These are phyloP conservation scores for Globisporangium yorkense DNA, from an alignment of 352 stramenopile species.

Conservation along the genomic window DNA sequence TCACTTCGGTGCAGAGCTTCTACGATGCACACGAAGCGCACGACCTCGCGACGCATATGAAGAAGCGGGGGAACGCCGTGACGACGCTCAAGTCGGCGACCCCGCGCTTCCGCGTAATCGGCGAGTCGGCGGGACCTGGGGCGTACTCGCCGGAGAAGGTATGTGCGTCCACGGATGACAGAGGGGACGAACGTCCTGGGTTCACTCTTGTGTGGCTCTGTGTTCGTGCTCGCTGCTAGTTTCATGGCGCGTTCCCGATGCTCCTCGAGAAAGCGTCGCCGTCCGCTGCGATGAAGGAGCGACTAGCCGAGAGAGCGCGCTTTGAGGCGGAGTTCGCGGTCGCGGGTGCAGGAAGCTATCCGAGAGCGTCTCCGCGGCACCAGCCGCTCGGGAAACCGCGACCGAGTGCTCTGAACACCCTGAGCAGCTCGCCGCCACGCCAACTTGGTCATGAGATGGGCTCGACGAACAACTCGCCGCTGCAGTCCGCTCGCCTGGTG, in stretches of 20 bases:
- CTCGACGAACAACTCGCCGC: slow-evolving; percentile 6
- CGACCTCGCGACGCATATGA: slow-evolving; percentile 25
- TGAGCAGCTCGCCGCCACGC: background rate
- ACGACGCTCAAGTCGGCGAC: slow-evolving; percentile 36
- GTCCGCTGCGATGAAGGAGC: slow-evolving; percentile 14
- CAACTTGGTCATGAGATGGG: background rate
- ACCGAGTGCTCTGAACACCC: background rate
- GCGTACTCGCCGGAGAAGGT: slow-evolving; percentile 45
- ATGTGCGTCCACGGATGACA: background rate
- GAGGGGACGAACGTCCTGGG: too few relatives aligned
- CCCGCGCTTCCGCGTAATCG: slow-evolving; percentile 26
- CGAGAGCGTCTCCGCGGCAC: background rate
- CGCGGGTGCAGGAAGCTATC: background rate
- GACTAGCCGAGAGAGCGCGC: slow-evolving; percentile 16
- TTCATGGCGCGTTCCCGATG: slow-evolving; percentile 37
- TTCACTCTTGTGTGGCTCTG: too few relatives aligned
- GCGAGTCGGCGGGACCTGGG: slow-evolving; percentile 21
- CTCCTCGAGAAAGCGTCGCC: slow-evolving; percentile 35
- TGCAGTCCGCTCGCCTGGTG: slow-evolving; percentile 23
- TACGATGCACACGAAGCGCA: slow-evolving; percentile 33
- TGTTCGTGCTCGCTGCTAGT: slow-evolving; percentile 16
- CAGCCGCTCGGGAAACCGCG: too few relatives aligned
- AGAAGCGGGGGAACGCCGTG: slow-evolving; percentile 31
- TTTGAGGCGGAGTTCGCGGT: slow-evolving; percentile 28
- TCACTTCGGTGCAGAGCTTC: slow-evolving; percentile 31